A percentile compares a stretch with the other conserved stretches of the same genome.
phyloP scores from a whole-genome alignment of 441 rosid genomes.

The Sinapis alba region DNA sequence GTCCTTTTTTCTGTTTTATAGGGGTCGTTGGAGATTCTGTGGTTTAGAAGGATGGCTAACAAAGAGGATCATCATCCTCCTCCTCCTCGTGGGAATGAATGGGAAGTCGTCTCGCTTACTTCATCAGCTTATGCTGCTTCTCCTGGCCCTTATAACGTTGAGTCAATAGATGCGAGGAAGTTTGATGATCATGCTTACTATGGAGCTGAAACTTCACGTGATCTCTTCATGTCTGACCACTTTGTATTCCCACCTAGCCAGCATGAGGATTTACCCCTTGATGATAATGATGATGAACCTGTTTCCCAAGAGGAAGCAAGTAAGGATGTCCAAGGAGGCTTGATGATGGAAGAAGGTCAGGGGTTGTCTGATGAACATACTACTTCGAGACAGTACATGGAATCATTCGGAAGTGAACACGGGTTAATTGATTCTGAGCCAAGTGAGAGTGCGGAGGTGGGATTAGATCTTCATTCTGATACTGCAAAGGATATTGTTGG shows the following conservation, averaged over 20 bases:
- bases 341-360: slow-evolving; percentile 46
- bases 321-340: slow-evolving; percentile 45
- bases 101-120: slow-evolving; percentile 97
- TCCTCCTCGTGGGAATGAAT: slow-evolving; percentile 71
- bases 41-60: slow-evolving; percentile 55
- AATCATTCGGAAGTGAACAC: slow-evolving; percentile 52
- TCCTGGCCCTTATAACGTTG: slow-evolving; percentile 68
- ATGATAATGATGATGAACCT: slow-evolving; percentile 41
- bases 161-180: slow-evolving; percentile 41
- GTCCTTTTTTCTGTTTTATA: neutral
- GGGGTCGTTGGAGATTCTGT: slow-evolving; percentile 28
- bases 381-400: slow-evolving; percentile 22
- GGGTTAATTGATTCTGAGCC: slow-evolving; percentile 41
- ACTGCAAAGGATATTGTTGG: slow-evolving; percentile 39
- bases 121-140: slow-evolving; percentile 95
- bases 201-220: slow-evolving; percentile 61
- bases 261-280: slow-evolving; percentile 83
- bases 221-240: slow-evolving; percentile 79
- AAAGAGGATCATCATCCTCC: slow-evolving; percentile 50
- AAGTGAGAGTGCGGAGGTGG: slow-evolving; percentile 46
- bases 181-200: slow-evolving; percentile 34
- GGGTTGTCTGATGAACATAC: slow-evolving; percentile 51
- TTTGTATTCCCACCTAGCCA: slow-evolving; percentile 87
- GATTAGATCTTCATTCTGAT: slow-evolving; percentile 43
- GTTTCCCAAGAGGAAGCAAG: slow-evolving; percentile 44